phyloP scores from a whole-genome alignment of 31 red algal species.

The Porphyra umbilicalis region DNA sequence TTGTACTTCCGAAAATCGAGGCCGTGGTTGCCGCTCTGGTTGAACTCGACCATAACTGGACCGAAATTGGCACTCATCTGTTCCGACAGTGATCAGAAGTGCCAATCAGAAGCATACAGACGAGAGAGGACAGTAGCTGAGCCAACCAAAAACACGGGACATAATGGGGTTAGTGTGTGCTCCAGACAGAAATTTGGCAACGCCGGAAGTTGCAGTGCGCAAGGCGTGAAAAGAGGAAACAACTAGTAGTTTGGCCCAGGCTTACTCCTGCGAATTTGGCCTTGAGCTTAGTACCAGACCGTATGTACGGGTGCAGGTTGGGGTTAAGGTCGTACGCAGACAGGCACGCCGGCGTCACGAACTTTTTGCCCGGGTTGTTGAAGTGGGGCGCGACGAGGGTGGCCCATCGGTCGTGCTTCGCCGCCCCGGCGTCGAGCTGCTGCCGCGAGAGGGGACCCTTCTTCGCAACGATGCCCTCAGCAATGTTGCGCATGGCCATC shows the following conservation, averaged over 20 bases:
- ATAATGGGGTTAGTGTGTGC: too few relatives aligned
- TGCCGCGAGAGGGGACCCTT: not conserved
- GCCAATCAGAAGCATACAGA: not conserved
- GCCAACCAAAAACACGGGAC: not conserved
- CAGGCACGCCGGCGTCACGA: not conserved
- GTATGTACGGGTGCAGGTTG: not conserved
- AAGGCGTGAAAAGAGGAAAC: too few relatives aligned
- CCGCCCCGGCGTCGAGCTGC: not conserved
- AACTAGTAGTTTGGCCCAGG: not conserved
- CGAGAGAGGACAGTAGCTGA: not conserved
- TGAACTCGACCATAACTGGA: not conserved
- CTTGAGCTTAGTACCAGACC: not conserved
- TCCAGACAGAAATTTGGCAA: too few relatives aligned
- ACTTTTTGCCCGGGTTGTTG: not conserved
- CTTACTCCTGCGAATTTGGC: not conserved
- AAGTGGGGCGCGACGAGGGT: not conserved
- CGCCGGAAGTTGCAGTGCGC: too few relatives aligned
- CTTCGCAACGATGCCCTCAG: not conserved
- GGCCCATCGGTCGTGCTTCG: not conserved
- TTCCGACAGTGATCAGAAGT: not conserved
- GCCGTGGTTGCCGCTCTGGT: not conserved
- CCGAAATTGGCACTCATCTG: not conserved
- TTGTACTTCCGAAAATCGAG: not conserved
- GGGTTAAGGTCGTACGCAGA: not conserved
- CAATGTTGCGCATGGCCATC: not conserved